phyloP scores from a whole-genome alignment of 1,284 basidiomycete genomes.

The Tylopilus orsonianus region DNA sequence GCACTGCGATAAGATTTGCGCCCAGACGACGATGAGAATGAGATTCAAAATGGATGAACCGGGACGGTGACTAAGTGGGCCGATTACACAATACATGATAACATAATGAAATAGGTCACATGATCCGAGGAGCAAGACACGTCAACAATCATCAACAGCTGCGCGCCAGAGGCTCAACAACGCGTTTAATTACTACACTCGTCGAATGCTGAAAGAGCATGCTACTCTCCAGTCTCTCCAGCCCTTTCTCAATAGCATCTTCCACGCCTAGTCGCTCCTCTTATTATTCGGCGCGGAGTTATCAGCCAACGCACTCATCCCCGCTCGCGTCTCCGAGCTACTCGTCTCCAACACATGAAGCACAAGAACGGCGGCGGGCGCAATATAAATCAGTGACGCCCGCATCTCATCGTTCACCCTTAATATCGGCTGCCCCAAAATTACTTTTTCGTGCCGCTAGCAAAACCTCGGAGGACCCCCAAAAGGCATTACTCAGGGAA shows the following conservation, averaged over 20 bases:
- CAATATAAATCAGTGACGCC: constrained; percentile 43
- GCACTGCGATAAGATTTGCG: no score
- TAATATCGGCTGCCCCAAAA: constrained; percentile 18
- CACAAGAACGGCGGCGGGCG: constrained; percentile 43
- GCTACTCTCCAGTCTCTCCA: constrained; percentile 22
- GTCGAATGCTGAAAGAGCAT: background rate
- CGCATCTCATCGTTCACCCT: constrained; percentile 10
- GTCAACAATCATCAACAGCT: constrained; percentile 31
- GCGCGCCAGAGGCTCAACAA: constrained; percentile 15
- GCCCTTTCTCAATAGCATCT: constrained; percentile 16
- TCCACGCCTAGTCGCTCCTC: constrained; percentile 32
- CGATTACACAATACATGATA: no score
- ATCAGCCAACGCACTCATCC: constrained; percentile 47
- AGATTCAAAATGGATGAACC: no score
- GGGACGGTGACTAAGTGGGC: no score
- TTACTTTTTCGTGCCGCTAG: constrained; percentile 11
- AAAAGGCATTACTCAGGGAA: constrained; percentile 54
- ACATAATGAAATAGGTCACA: constrained; percentile 16
- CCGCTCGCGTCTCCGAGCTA: constrained; percentile 41
- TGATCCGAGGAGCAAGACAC: constrained; percentile 14
- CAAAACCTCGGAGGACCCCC: constrained; percentile 35
- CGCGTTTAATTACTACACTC: constrained; percentile 18
- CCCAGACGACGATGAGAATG: no score
- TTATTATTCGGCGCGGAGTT: constrained; percentile 27
- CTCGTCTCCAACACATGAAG: constrained; percentile 42